Base-by-base conservation (phyloP, 805 yeast species). In the Teunomyces gatunensis region DNA sequence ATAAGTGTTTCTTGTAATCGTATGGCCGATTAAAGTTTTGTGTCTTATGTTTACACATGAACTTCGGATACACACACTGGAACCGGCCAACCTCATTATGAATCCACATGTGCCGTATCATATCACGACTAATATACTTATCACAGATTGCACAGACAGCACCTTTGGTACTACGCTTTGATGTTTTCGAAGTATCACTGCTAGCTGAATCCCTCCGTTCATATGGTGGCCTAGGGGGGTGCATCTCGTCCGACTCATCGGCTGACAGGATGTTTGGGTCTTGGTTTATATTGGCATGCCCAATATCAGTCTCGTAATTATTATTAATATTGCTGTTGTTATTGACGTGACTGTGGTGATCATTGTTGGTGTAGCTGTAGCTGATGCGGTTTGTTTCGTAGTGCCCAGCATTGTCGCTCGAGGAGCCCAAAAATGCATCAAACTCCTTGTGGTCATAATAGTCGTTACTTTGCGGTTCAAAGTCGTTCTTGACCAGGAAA, bases 11-110 rank as follows among this genome's bases (percentile, higher is more conserved):
- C 51, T 73, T 73, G 63, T 68, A 73, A 54, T 73, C 78, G 48
- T 73, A 73, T 1, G 78, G 78, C 30, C 78, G 59, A 53, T 73
- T 73, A 52, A 73, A 73, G 47, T 73, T 60, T 39, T 71, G 67
- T 0, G 76, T 70, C 49, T 68, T 67, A 49, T 73, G 78, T 47
- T 63, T 68, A 55, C 78, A 73, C 60, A 58, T 59, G 23, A 54
- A 58, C 41, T 64, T 63, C 0, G 77, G 75, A 49, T 66, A 73
- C 15, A 71, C 69, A 52, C 78, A 73, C 51, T 68, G 70, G 48
- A 73, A 73, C 21, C 78, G 53, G 3, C 77, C 76, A 7, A 68
- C 58, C 42, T 69, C 75, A 51, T 73, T 69, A 56, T 73, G 78
- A 36, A 69, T 73, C 33, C 78, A 58, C 62, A 71, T 60, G 52